Base-by-base conservation (phyloP, 257 asterid genomes). In the Solanum sejunctum region DNA sequence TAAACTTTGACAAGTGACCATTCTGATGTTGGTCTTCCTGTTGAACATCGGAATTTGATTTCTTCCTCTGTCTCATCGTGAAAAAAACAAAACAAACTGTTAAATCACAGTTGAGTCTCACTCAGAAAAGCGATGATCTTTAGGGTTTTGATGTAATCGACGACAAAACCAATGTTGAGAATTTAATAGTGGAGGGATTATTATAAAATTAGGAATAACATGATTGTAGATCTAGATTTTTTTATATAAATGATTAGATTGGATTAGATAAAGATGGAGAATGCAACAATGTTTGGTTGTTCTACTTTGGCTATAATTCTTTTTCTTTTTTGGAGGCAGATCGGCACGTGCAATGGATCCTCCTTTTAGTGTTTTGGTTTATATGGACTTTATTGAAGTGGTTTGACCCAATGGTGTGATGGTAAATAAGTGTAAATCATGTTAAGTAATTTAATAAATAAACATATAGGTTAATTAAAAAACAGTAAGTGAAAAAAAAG, bases 1-100 rank as follows among this genome's bases (percentile, higher is more conserved):
- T 93, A 84, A 94, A 90, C 85, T 91, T 92, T 41, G 97, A 89
- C 56, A 92, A 87, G 91, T 95, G 99, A 41, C 95, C 98, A 84
- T 94, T 92, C 90, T 88, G 96, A 84, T 93, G 92, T 83, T 91
- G 90, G 66, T 64, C 86, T 85, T 85, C 95, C 69, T 87, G 93
- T 39, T 88, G 89, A 56, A 39, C 82, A 88, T 89, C 90, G 83
- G 83, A 87, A 89, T 95, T 95, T 58, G 88, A 90, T 63, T 95
- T 87, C 90, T 95, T 95, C 89, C 99, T 93, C 81, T 95, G 97
- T 75, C 91, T 95, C 98, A 96, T 92, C 86, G 84, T 86, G 78
- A 86, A 51, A 21, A 2, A 51, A 47, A 3, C 23, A n/a, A 17
- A 54, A 52, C 11, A 12, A 66, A 83, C 26, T 49, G 72, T 60